Percentiles rank a stretch among this genome's conserved stretches.
Conservation (phyloP, 2,329 filamentous ascomycete species). For the Aspergillus udagawae region DNA sequence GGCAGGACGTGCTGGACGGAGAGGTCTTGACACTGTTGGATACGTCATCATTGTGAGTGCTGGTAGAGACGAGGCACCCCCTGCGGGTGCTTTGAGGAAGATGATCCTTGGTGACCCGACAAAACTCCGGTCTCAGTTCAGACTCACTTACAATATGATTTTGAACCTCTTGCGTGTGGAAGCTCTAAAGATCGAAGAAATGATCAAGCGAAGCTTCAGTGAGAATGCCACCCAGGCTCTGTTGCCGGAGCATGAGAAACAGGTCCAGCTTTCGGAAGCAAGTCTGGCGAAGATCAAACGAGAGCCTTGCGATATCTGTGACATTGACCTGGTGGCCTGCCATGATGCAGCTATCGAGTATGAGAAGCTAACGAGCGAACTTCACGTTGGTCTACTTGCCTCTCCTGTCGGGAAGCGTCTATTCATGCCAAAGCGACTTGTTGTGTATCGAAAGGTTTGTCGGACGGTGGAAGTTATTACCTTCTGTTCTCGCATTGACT, state of each 20-base stretch:
- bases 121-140: conserved; percentile 92
- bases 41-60: conserved; percentile 87
- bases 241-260: conserved; percentile 91
- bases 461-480: background rate
- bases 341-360: conserved; percentile 80
- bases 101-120: conserved; percentile 97
- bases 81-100: conserved; percentile 73
- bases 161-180: conserved; percentile 91
- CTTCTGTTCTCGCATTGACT: conserved; percentile 12
- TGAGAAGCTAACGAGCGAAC: conserved; percentile 71
- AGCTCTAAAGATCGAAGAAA: conserved; percentile 96
- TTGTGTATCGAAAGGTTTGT: conserved; percentile 69
- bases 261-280: conserved; percentile 85
- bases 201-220: conserved; percentile 99
- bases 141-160: conserved; percentile 99
- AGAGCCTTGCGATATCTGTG: conserved; percentile 77
- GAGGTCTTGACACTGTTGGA: conserved; percentile 87
- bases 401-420: conserved; percentile 80
- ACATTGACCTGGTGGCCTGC: conserved; percentile 72
- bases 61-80: conserved; percentile 81
- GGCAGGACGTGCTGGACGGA: conserved; percentile 88
- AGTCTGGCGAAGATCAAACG: conserved; percentile 87
- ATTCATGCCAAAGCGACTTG: conserved; percentile 69
- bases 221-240: conserved; percentile 95
- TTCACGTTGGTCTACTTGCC: conserved; percentile 71